phyloP scores from a whole-genome alignment of 805 yeast species.

The Yarrowia hollandica region DNA sequence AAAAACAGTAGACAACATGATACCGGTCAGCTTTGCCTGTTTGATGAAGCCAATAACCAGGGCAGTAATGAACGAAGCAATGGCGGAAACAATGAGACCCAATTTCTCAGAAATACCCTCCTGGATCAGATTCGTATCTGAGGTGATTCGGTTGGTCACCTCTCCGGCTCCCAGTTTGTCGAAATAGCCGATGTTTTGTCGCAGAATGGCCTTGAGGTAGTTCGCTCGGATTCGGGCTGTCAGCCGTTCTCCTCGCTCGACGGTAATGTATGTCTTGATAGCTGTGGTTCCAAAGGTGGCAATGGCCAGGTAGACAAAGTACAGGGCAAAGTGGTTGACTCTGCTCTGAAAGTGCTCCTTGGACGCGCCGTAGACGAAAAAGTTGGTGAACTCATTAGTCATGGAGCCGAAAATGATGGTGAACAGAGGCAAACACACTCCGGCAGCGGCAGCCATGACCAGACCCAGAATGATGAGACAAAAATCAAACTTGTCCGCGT shows the following conservation, averaged over 20 bases:
- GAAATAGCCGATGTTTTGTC: conserved; percentile 47
- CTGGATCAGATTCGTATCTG: conserved; percentile 46
- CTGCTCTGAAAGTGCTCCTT: conserved; percentile 40
- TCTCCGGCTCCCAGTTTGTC: conserved; percentile 48
- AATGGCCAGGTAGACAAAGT: conserved; percentile 46
- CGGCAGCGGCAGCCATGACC: conserved; percentile 42
- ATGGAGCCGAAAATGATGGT: conserved; percentile 46
- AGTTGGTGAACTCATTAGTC: conserved; percentile 43
- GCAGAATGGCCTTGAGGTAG: conserved; percentile 43
- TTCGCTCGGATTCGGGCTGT: conserved; percentile 45
- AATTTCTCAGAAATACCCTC: conserved; percentile 48
- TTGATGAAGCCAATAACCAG: conserved; percentile 43
- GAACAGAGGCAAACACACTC: conserved; percentile 47
- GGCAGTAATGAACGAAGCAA: conserved; percentile 45
- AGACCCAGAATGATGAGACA: conserved; percentile 39
- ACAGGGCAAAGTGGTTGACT: conserved; percentile 43
- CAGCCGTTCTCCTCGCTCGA: conserved; percentile 46
- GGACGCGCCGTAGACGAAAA: conserved; percentile 36
- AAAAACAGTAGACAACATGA: conserved; percentile 42
- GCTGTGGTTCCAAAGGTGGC: conserved; percentile 41
- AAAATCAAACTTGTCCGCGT: conserved; percentile 40
- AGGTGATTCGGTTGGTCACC: conserved; percentile 47
- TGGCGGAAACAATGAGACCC: conserved; percentile 44
- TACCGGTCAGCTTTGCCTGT: conserved; percentile 43
- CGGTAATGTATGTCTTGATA: conserved; percentile 43